These are phyloP conservation scores for Vitis hybrid DNA, from an alignment of 177 flowering plant species.

Conservation along the genomic window DNA sequence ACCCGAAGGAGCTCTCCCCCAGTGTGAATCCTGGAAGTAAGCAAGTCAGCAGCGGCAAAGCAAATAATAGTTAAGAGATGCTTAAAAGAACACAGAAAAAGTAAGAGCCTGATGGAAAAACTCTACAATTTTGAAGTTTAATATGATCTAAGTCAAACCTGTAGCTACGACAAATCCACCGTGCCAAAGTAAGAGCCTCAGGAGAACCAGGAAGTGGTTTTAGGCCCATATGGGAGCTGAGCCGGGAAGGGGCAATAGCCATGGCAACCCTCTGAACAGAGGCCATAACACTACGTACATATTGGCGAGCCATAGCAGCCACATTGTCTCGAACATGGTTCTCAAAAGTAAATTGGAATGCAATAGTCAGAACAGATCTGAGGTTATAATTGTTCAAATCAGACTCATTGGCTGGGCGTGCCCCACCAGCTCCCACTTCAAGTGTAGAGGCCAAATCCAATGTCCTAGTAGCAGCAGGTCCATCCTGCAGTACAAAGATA, in stretches of 20 bases:
- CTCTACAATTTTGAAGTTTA: neutral
- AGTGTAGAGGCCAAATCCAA: slow-evolving; percentile 79
- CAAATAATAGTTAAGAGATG: neutral
- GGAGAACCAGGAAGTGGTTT: slow-evolving; percentile 63
- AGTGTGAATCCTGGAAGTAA: slow-evolving; percentile 49
- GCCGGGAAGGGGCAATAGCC: slow-evolving; percentile 74
- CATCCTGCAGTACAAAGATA: slow-evolving; percentile 19
- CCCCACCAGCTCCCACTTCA: slow-evolving; percentile 59
- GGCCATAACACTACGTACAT: slow-evolving; percentile 68
- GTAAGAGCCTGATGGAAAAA: too few species aligned
- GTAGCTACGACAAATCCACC: slow-evolving; percentile 77
- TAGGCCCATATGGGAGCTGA: slow-evolving; percentile 37
- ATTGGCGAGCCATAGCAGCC: slow-evolving; percentile 86
- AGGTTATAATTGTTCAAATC: slow-evolving; percentile 27
- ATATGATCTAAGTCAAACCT: slow-evolving; percentile 30
- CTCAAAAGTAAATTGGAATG: slow-evolving; percentile 83
- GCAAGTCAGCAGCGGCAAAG: neutral
- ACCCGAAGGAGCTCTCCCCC: slow-evolving; percentile 60
- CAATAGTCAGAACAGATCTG: slow-evolving; percentile 76
- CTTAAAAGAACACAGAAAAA: neutral
- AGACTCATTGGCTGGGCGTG: slow-evolving; percentile 38
- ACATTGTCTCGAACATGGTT: slow-evolving; percentile 68
- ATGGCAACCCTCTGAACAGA: slow-evolving; percentile 91
- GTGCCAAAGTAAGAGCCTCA: slow-evolving; percentile 73
- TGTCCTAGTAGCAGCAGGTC: slow-evolving; percentile 44